Conservation (phyloP, 495 filamentous ascomycete species). For the Penicillium angulare region DNA sequence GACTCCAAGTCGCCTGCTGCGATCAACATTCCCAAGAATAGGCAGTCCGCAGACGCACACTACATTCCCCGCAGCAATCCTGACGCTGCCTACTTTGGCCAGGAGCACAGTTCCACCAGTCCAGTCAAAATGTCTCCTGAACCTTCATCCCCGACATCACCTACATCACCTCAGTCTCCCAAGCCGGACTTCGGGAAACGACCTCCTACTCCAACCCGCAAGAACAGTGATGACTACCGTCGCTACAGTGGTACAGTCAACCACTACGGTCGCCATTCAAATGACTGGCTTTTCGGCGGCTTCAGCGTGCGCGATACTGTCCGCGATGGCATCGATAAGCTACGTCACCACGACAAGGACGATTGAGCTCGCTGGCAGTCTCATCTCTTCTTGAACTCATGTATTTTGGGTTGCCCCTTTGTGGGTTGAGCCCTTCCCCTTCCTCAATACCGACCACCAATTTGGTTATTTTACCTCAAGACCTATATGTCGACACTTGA, state of each 20-base stretch:
- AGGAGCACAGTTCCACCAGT: conserved; percentile 15
- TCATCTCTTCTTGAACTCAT: not conserved
- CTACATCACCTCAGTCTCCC: conserved; percentile 17
- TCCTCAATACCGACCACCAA: not conserved
- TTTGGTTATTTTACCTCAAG: not conserved
- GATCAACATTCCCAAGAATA: conserved; percentile 12
- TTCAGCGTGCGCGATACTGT: conserved; percentile 49
- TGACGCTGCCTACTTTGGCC: conserved; percentile 19
- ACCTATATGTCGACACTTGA: not conserved
- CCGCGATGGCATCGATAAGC: conserved; percentile 47
- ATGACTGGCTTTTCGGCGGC: conserved; percentile 50
- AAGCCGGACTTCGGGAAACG: conserved; percentile 16
- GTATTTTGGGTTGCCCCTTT: not conserved
- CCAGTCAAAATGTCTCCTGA: conserved; percentile 21
- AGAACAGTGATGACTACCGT: conserved; percentile 36
- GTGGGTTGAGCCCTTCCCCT: not conserved
- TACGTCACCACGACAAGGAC: conserved; percentile 40
- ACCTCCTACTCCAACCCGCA: conserved; percentile 19
- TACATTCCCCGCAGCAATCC: conserved; percentile 6
- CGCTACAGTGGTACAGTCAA: conserved; percentile 43
- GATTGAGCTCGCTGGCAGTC: conserved; percentile 16
- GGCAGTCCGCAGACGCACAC: not conserved
- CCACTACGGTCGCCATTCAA: conserved; percentile 48
- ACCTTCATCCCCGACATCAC: no score
- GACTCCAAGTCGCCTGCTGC: conserved; percentile 21